Evolutionary conservation across 148 eudicot species (phyloP).

Genomic region (Simmondsia chinensis): DNA sequence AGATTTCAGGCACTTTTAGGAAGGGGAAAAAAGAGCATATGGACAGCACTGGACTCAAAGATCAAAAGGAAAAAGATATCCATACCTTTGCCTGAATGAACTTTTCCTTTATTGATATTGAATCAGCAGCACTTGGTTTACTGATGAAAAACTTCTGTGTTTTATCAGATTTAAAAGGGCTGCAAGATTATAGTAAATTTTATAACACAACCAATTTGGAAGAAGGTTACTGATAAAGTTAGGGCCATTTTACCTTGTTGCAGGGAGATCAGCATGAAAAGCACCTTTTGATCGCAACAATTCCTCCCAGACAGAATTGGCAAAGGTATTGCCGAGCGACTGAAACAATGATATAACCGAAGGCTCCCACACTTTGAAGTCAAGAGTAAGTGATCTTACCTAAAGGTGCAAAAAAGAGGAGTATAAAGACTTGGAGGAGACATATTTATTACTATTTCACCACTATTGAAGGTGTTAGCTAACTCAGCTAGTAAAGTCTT

Average conservation of each 20-base stretch:
- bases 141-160: slow-evolving; percentile 52
- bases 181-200: slow-evolving; percentile 29
- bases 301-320: slow-evolving; percentile 95
- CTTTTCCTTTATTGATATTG: slow-evolving; percentile 86
- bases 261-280: slow-evolving; percentile 59
- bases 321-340: slow-evolving; percentile 84
- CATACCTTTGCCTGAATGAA: slow-evolving; percentile 94
- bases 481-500: no score
- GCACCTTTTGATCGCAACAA: slow-evolving; percentile 71
- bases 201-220: slow-evolving; percentile 11
- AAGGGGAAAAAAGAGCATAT: no score
- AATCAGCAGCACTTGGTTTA: slow-evolving; percentile 80
- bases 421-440: no score
- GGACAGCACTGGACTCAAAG: no score
- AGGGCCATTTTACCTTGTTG: slow-evolving; percentile 43
- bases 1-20: no score
- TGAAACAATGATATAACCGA: slow-evolving; percentile 86
- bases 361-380: slow-evolving; percentile 97
- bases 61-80: no score
- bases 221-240: slow-evolving; percentile 3
- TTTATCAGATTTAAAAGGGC: slow-evolving; percentile 63
- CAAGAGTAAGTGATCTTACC: slow-evolving; percentile 99
- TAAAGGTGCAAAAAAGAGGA: no score
- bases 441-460: neutral
- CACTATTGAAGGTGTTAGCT: neutral